These are phyloP conservation scores for Dioszegia hungarica DNA, from an alignment of 768 basidiomycete species.

Conservation along the genomic window DNA sequence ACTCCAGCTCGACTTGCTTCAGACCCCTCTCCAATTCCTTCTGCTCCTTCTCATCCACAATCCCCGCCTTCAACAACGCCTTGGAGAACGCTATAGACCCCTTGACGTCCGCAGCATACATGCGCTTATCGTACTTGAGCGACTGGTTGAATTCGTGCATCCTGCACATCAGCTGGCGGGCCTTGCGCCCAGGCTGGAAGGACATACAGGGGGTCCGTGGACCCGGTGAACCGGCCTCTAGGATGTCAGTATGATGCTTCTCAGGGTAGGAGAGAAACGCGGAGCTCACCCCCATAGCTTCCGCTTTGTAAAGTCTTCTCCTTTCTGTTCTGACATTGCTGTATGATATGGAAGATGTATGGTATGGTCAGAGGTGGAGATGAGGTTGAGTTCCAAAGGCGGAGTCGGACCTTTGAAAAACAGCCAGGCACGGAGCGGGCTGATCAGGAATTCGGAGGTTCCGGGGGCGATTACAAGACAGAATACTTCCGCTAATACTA, in stretches of 20 bases:
- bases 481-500: no score
- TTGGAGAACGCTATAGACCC: constrained; percentile 97
- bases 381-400: no score
- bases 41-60: constrained; percentile 74
- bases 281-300: constrained; percentile 39
- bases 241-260: neutral
- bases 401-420: no score
- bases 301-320: constrained; percentile 31
- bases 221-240: constrained; percentile 77
- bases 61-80: constrained; percentile 69
- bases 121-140: constrained; percentile 85
- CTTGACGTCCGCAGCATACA: constrained; percentile 84
- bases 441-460: neutral
- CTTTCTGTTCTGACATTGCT: constrained; percentile 3
- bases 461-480: no score
- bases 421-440: no score
- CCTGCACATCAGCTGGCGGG: constrained; percentile 50
- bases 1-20: constrained; percentile 69
- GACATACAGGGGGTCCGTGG: constrained; percentile 76
- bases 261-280: no score
- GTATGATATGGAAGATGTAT: neutral
- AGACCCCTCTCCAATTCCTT: constrained; percentile 64
- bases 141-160: constrained; percentile 99
- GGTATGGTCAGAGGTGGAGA: neutral
- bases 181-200: neutral